phyloP scores from a whole-genome alignment of 257 asterid species.

The Jaltomata sinuosa region DNA sequence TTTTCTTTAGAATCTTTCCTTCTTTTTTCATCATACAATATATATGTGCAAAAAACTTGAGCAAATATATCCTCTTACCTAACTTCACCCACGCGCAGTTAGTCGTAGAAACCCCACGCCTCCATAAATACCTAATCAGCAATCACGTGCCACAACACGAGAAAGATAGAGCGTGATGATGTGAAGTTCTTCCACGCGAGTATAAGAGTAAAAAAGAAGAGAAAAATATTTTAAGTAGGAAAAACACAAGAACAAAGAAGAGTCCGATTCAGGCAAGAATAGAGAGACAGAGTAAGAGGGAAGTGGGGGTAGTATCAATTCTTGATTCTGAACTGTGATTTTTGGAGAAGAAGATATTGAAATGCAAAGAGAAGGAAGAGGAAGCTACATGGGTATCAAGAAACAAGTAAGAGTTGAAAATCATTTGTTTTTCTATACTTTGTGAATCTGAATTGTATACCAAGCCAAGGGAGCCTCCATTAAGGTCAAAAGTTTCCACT shows the following conservation, averaged over 20 bases:
- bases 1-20: background rate
- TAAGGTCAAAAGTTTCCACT: constrained; percentile 38
- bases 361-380: background rate
- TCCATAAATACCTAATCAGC: background rate
- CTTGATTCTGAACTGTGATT: background rate
- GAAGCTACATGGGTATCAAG: background rate
- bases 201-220: background rate
- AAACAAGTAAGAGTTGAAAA: background rate
- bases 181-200: background rate
- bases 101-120: background rate
- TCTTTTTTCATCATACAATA: background rate
- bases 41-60: background rate
- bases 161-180: background rate
- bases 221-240: background rate
- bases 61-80: background rate
- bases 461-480: constrained; percentile 23
- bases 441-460: background rate
- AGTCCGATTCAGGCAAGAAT: background rate
- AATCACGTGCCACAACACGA: background rate
- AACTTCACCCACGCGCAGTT: background rate
- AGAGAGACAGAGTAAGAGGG: background rate
- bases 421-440: background rate
- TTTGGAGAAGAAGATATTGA: background rate
- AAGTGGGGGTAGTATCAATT: background rate
- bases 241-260: background rate